Conservation (phyloP, 805 yeast genomes). For the Cyberlindnera bimundalis region DNA sequence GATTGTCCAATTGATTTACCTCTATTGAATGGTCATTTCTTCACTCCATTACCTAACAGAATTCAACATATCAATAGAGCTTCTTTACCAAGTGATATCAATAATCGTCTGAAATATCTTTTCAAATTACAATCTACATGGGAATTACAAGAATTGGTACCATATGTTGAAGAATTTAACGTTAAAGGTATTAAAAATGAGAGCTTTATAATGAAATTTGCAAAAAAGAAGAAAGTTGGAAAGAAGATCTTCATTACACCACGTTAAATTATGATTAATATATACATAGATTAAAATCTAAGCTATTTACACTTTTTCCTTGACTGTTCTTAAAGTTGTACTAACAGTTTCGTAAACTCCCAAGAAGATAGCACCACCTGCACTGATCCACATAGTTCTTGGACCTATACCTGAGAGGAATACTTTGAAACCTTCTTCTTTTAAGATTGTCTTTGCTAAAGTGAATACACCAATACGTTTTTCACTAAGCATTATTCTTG, state of each 20-base stretch:
- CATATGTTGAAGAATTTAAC: constrained; percentile 61
- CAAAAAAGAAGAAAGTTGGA: constrained; percentile 49
- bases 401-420: constrained; percentile 90
- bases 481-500: constrained; percentile 77
- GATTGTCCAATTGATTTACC: constrained; percentile 55
- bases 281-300: neutral
- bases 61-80: constrained; percentile 53
- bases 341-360: constrained; percentile 78
- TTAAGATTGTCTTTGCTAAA: constrained; percentile 50
- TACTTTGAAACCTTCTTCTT: constrained; percentile 70
- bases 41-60: constrained; percentile 40
- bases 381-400: constrained; percentile 94
- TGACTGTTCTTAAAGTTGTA: constrained; percentile 13
- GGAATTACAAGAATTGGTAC: constrained; percentile 59
- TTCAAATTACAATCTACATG: constrained; percentile 55
- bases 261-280: constrained; percentile 9
- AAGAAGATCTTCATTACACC: constrained; percentile 36
- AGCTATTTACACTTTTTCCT: constrained; percentile 1
- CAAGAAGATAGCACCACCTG: constrained; percentile 96
- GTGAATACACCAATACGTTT: constrained; percentile 41
- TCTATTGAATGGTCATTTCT: constrained; percentile 53
- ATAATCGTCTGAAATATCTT: constrained; percentile 46
- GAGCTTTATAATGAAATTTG: constrained; percentile 58
- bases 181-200: constrained; percentile 51
- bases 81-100: constrained; percentile 46